Evolutionary conservation across 495 filamentous ascomycete genomes (phyloP), one percentile per base, ranked within the genome.

Genomic region (Chlorociboria aeruginascens): DNA sequence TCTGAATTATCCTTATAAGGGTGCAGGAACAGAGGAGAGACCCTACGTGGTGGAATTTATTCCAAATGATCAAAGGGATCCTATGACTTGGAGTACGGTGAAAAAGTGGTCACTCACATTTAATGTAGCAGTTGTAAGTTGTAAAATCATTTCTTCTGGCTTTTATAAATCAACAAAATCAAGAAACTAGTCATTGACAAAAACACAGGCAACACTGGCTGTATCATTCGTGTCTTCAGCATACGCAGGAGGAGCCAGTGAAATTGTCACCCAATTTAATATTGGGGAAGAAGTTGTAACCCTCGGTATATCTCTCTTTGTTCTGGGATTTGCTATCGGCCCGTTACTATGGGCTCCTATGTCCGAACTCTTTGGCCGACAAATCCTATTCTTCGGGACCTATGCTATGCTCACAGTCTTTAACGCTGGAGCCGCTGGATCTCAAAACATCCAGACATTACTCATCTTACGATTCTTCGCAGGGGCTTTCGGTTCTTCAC

Each of bases 1-100:
- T 6, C 17, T 52, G 32, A 51, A 37, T 14, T 55, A 45, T 43
- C 49, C 35, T 8, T 90, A 89, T 58, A 62, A 70, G 38, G 86
- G 86, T 12, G 69, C 74, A 3, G 86, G 86, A 46, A 92, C 85
- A 10, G 70, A 77, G 20, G 79, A 84, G 11, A 79, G 86, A 40
- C 86, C 86, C 0, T 92, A 80, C 54, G 63, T 79, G 9, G 83
- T 92, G 52, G 77, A 81, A 51, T 93, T 82, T 68, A 76, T 92
- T 4, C 74, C 79, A n/a, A 60, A 81, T 34, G 86, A 93, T 57
- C 72, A 76, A 3, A 73, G 82, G 43, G 85, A 90, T 59, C 84
- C 85, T 3, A 78, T 86, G 74, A 62, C 61, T 13, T 89, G 80
- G 56, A 56, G 70, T 13, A 43, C 55, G 7, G 49, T 54, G 36